Percentiles rank a stretch among this genome's conserved stretches.
phyloP scores from a whole-genome alignment of 164 flowering plant species.

The Annona squamosa region DNA sequence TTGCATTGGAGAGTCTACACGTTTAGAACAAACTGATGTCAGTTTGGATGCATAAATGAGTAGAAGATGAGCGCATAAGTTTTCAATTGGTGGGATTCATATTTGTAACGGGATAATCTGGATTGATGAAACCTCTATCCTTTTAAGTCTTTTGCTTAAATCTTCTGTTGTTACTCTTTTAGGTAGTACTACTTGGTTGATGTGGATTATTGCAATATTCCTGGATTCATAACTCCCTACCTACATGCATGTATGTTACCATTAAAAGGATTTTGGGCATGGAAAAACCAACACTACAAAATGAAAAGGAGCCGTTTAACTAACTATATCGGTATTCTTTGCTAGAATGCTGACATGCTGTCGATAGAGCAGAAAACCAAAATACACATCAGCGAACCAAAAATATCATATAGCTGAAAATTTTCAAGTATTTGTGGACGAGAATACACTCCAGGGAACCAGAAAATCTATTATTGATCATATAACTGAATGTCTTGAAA shows the following conservation, averaged over 20 bases:
- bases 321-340: background rate
- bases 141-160: background rate
- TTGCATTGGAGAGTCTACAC: background rate
- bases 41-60: background rate
- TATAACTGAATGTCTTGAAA: too few species aligned
- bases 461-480: too few species aligned
- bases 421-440: too few species aligned
- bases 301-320: background rate
- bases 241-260: background rate
- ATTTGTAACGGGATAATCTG: background rate
- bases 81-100: too few species aligned
- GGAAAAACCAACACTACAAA: background rate
- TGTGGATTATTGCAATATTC: background rate
- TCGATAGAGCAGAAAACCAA: too few species aligned
- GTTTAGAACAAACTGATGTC: background rate
- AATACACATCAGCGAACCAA: too few species aligned
- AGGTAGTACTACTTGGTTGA: constrained; percentile 4
- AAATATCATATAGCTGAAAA: too few species aligned
- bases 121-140: background rate
- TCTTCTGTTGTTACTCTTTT: background rate
- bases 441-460: too few species aligned
- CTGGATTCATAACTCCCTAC: constrained; percentile 1
- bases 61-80: background rate
- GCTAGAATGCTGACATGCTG: background rate
- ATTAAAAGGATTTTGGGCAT: background rate